Conservation (phyloP, 2,329 filamentous ascomycete species). For the Leptographium wingfieldii region DNA sequence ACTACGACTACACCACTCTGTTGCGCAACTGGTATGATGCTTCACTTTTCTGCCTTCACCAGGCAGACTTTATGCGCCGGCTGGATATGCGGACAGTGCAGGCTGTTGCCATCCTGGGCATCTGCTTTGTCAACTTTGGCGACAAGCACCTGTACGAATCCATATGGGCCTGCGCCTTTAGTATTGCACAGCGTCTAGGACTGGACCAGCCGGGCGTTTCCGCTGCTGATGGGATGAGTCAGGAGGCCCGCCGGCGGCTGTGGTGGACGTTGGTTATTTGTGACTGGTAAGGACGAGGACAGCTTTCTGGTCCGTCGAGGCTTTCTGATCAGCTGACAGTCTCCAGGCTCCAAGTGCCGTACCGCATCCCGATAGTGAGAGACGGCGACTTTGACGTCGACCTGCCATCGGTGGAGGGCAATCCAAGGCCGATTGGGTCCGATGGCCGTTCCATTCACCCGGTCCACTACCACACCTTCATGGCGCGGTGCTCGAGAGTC, state of each 20-base stretch:
- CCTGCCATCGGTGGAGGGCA: neutral
- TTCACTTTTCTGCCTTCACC: neutral
- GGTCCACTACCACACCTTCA: neutral
- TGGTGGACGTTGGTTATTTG: constrained; percentile 3
- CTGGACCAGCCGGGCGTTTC: neutral
- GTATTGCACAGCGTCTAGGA: neutral
- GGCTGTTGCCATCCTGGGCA: constrained; percentile 1
- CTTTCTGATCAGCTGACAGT: neutral
- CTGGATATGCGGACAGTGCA: constrained; percentile 3
- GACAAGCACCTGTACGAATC: constrained; percentile 7
- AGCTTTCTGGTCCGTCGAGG: neutral
- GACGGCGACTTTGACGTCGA: neutral
- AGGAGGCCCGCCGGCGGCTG: neutral
- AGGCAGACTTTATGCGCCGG: neutral
- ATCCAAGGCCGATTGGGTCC: neutral
- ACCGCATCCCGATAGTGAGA: neutral
- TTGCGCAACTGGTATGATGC: constrained; percentile 1
- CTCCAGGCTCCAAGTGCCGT: neutral
- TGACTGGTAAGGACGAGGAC: neutral
- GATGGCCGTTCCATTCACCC: neutral
- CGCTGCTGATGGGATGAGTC: neutral
- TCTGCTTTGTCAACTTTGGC: constrained; percentile 1
- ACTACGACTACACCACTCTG: neutral
- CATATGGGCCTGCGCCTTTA: neutral
- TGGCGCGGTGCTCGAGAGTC: neutral